A percentile compares a stretch with the other conserved stretches of the same genome.
Evolutionary conservation across 768 basidiomycete genomes (phyloP).

Genomic region (Collybiopsis luxurians): DNA sequence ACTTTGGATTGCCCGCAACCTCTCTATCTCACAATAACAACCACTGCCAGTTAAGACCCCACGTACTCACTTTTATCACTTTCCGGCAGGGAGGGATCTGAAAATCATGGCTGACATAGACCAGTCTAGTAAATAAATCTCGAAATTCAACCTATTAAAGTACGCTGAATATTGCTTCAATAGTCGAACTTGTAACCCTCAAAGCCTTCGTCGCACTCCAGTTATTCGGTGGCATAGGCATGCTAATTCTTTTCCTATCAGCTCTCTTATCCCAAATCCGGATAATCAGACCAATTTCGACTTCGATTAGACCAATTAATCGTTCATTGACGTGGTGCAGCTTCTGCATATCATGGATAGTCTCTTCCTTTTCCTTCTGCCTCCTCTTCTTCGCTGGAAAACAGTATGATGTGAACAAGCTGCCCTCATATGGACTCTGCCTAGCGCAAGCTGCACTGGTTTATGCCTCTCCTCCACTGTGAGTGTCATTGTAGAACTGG

Average conservation of each 20-base stretch:
- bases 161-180: too few species aligned
- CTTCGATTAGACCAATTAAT: background rate
- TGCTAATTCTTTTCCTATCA: slow-evolving; percentile 3
- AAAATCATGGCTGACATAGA: too few species aligned
- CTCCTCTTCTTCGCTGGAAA: slow-evolving; percentile 9
- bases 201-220: slow-evolving; percentile 6
- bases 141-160: too few species aligned
- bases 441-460: slow-evolving; percentile 9
- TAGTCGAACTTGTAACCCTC: background rate
- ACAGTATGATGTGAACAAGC: background rate
- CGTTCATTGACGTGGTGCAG: slow-evolving; percentile 4
- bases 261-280: background rate
- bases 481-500: too few species aligned
- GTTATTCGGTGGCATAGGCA: slow-evolving; percentile 6
- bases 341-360: slow-evolving; percentile 11
- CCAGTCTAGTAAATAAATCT: too few species aligned
- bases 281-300: too few species aligned
- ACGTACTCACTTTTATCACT: too few species aligned
- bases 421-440: slow-evolving; percentile 5
- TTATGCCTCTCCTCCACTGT: slow-evolving; percentile 10
- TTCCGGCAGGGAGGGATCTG: too few species aligned
- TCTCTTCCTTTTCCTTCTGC: slow-evolving; percentile 10
- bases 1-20: too few species aligned
- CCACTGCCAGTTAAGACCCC: too few species aligned
- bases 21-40: too few species aligned